Conservation (phyloP, 345 rosid species). For the Rhodamnia argentea region DNA sequence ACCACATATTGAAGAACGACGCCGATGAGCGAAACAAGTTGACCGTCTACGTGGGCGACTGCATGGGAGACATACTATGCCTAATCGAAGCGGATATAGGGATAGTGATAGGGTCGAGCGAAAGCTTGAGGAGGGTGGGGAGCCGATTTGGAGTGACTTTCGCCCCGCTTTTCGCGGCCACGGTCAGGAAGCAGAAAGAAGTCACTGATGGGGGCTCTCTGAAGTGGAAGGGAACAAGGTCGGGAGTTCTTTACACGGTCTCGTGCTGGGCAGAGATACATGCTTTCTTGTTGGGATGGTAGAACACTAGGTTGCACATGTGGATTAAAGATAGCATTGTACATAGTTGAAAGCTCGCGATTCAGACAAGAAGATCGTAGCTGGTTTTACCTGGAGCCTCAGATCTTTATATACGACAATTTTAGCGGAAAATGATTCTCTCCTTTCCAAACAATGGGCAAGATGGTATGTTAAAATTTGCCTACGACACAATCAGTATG, state of each 20-base stretch:
- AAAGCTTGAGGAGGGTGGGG: conserved; percentile 79
- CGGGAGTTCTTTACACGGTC: conserved; percentile 76
- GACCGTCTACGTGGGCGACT: conserved; percentile 77
- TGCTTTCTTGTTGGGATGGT: conserved; percentile 84
- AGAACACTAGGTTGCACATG: conserved; percentile 15
- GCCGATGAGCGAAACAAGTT: conserved; percentile 23
- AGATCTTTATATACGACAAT: not conserved
- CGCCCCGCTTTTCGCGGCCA: conserved; percentile 58
- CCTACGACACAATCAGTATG: too few species aligned
- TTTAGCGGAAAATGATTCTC: too few species aligned
- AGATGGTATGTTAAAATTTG: too few species aligned
- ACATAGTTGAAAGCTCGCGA: conserved; percentile 3
- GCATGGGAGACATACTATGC: conserved; percentile 92
- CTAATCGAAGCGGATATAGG: conserved; percentile 89
- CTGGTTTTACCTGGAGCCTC: conserved; percentile 31
- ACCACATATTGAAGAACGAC: conserved; percentile 22
- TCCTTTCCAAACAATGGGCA: too few species aligned
- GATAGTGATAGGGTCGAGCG: conserved; percentile 68
- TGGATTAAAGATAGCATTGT: conserved; percentile 1
- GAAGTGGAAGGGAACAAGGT: conserved; percentile 46
- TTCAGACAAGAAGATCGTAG: conserved; percentile 17
- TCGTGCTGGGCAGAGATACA: conserved; percentile 89
- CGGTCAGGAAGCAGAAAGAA: conserved; percentile 65
- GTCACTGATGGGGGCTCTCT: conserved; percentile 24
- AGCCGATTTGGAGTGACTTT: conserved; percentile 71